A percentile compares a stretch with the other conserved stretches of the same genome.
Evolutionary conservation across 2,329 filamentous ascomycete species (phyloP).

Genomic region (Exophiala xenobiotica): DNA sequence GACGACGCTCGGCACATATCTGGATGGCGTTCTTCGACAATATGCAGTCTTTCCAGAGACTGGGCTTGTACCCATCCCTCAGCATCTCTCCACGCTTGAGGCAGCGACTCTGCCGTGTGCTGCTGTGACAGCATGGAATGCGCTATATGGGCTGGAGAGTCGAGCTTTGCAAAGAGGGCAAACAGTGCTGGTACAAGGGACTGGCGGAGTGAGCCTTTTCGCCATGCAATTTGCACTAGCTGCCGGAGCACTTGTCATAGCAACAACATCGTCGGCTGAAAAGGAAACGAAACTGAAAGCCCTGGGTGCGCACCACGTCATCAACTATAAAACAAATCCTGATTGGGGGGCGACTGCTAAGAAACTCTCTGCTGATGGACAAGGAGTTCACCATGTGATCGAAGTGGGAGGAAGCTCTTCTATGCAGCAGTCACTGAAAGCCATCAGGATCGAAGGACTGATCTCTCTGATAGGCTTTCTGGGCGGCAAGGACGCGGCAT

Average conservation of each 20-base stretch:
- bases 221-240: conserved; percentile 45
- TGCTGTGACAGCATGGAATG: conserved; percentile 65
- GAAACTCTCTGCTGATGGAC: conserved; percentile 47
- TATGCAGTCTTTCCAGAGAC: conserved; percentile 66
- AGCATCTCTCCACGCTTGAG: conserved; percentile 54
- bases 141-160: conserved; percentile 57
- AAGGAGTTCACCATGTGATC: conserved; percentile 61
- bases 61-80: conserved; percentile 64
- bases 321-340: conserved; percentile 60
- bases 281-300: conserved; percentile 55
- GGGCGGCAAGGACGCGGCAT: conserved; percentile 38
- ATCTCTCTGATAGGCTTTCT: conserved; percentile 53
- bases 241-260: conserved; percentile 54
- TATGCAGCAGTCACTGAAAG: conserved; percentile 53
- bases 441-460: conserved; percentile 49
- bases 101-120: conserved; percentile 60
- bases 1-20: conserved; percentile 57
- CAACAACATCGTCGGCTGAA: conserved; percentile 57
- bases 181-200: conserved; percentile 60
- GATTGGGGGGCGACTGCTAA: conserved; percentile 62
- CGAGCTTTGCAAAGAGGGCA: conserved; percentile 53
- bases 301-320: conserved; percentile 57
- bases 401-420: conserved; percentile 65
- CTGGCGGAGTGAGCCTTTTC: conserved; percentile 58
- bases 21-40: conserved; percentile 67